phyloP scores from a whole-genome alignment of 139 green algal genomes.

The Zygnema circumcarinatum region DNA sequence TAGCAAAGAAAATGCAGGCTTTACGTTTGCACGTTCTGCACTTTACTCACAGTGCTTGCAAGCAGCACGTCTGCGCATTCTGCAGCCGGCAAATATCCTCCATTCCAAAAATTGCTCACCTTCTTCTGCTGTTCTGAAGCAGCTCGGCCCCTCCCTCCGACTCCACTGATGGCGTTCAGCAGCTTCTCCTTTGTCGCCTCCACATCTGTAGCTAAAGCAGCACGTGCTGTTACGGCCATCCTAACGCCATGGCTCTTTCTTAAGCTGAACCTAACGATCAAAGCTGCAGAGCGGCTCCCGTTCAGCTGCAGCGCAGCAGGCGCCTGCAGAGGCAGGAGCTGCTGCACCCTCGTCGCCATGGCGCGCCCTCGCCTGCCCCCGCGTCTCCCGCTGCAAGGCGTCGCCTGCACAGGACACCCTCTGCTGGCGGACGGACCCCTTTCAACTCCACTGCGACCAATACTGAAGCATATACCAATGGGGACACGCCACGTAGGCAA shows the following conservation, averaged over 20 bases:
- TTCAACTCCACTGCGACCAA: too few relatives aligned
- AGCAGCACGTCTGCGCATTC: not conserved
- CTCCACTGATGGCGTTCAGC: not conserved
- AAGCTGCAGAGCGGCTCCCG: not conserved
- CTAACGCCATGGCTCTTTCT: not conserved
- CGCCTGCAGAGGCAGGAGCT: not conserved
- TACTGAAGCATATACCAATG: too few relatives aligned
- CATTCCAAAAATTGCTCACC: too few relatives aligned
- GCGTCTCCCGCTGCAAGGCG: too few relatives aligned
- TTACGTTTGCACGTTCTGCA: constrained; percentile 3
- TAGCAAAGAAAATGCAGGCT: constrained; percentile 7
- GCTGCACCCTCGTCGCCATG: not conserved
- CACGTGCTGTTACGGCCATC: not conserved
- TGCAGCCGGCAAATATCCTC: too few relatives aligned
- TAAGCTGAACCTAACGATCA: not conserved
- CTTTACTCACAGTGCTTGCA: not conserved
- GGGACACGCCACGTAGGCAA: too few relatives aligned
- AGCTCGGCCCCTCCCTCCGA: not conserved
- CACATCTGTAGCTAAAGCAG: constrained; percentile 19
- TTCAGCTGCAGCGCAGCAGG: not conserved
- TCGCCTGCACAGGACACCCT: too few relatives aligned
- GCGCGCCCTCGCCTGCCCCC: too few relatives aligned
- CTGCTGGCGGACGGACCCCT: too few relatives aligned
- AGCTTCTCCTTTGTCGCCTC: not conserved
- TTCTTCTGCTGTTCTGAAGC: constrained; percentile 17